These are phyloP conservation scores for Poronia punctata DNA, from an alignment of 495 filamentous ascomycete species.

Conservation along the genomic window DNA sequence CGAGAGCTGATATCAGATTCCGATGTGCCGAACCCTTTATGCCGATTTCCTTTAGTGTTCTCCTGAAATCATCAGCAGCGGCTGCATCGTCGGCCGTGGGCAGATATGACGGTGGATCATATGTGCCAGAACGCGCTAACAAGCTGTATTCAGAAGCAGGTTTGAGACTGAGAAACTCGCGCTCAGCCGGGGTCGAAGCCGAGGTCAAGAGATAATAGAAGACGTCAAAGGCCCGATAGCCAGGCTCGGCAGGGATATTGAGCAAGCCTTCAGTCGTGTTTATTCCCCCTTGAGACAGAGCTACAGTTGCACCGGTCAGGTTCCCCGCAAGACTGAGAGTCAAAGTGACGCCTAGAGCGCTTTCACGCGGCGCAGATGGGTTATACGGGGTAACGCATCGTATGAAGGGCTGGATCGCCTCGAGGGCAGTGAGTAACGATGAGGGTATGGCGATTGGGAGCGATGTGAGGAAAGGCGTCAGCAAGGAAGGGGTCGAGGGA, in stretches of 20 bases:
- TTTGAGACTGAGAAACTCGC: conserved; percentile 84
- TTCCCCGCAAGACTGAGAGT: conserved; percentile 76
- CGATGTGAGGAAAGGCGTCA: conserved; percentile 72
- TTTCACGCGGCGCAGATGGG: conserved; percentile 74
- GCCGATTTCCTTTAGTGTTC: conserved; percentile 76
- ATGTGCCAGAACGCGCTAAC: conserved; percentile 76
- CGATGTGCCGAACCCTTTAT: conserved; percentile 80
- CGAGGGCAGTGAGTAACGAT: conserved; percentile 65
- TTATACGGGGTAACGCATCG: conserved; percentile 83
- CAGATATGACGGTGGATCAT: conserved; percentile 79
- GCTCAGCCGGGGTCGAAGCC: conserved; percentile 81
- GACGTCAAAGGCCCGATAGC: conserved; percentile 93
- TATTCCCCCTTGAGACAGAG: conserved; percentile 80
- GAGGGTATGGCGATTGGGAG: conserved; percentile 72
- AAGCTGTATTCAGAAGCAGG: conserved; percentile 70
- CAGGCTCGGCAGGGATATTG: conserved; percentile 67
- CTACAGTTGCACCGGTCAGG: conserved; percentile 64
- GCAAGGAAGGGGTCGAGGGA: conserved; percentile 74
- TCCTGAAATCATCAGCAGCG: conserved; percentile 84
- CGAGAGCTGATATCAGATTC: conserved; percentile 74
- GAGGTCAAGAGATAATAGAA: conserved; percentile 95
- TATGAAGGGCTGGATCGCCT: conserved; percentile 76
- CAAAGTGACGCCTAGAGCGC: conserved; percentile 70
- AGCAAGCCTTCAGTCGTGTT: conserved; percentile 77
- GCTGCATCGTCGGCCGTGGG: conserved; percentile 91